Base-by-base conservation (phyloP, 2,329 filamentous ascomycete genomes). In the Chlorencoelia australis region DNA sequence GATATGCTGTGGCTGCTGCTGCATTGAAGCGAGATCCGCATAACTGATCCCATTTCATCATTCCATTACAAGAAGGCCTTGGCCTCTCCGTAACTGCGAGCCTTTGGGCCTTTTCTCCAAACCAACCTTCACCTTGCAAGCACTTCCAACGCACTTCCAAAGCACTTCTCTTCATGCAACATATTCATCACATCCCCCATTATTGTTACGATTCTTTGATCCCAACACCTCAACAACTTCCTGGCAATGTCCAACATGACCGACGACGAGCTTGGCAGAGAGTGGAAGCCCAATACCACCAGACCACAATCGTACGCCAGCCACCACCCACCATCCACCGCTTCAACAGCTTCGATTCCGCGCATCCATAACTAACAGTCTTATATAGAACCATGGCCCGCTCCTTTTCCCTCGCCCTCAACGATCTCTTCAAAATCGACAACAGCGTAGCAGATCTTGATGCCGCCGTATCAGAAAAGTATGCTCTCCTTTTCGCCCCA, bases 401-500 rank as follows among this genome's bases (percentile, higher is more conserved):
- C 51, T 85, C 82, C 56, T 94, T 95, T 64, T 89, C 86, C 41
- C 69, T 77, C 29, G 84, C 89, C 58, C 69, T 95, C 43, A 82
- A 89, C 67, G 81, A 86, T 57, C 81, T 93, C 50, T 95, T 95
- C 67, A 81, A 82, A 54, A 79, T 95, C 55, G 84, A 91, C 50
- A 81, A 78, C 60, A 80, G 79, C 49, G 60, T 91, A 40, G 75
- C 80, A 53, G 73, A 81, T 44, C 70, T 94, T 22, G 75, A 82
- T 53, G 70, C 80, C 57, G 75, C 82, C 48, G 75, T 94, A 42
- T 73, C 85, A 57, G 73, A 85, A 60, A 89, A 88, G 88, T 95
- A 41, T 27, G 42, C 33, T 21, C n/a, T n/a, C 9, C 31, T 29
- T 35, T 17, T 5, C 29, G 14, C 22, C 5, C 15, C n/a, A 10